Conservation (phyloP, 495 filamentous ascomycete genomes). For the Xanthoparmelia taractica region DNA sequence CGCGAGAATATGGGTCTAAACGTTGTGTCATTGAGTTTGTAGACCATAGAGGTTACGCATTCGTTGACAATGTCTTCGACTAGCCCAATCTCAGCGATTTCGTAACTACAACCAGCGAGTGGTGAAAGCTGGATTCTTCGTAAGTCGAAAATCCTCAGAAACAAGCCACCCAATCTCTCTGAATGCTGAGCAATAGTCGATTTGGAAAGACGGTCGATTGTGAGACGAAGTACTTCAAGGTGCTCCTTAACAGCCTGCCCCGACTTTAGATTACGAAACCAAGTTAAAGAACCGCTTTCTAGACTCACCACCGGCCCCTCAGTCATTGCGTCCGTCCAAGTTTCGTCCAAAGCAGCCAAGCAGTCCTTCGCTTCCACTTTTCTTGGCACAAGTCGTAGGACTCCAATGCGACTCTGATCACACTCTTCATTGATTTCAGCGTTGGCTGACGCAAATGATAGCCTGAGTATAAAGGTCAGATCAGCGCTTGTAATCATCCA, state of each 20-base stretch:
- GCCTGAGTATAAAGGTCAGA: slow-evolving; percentile 57
- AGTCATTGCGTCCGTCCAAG: slow-evolving; percentile 55
- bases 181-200: slow-evolving; percentile 62
- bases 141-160: slow-evolving; percentile 66
- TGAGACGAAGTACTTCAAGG: slow-evolving; percentile 54
- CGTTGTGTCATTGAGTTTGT: slow-evolving; percentile 91
- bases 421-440: slow-evolving; percentile 47
- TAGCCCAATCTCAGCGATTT: slow-evolving; percentile 46
- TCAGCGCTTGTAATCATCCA: slow-evolving; percentile 74
- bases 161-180: slow-evolving; percentile 54
- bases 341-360: slow-evolving; percentile 60
- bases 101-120: slow-evolving; percentile 34
- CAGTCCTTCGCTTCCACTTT: slow-evolving; percentile 62
- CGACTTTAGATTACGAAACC: slow-evolving; percentile 22
- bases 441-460: slow-evolving; percentile 62
- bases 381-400: slow-evolving; percentile 62
- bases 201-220: slow-evolving; percentile 71
- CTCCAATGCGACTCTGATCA: slow-evolving; percentile 56
- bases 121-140: slow-evolving; percentile 46
- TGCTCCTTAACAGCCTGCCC: slow-evolving; percentile 56
- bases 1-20: slow-evolving; percentile 89
- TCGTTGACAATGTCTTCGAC: slow-evolving; percentile 60
- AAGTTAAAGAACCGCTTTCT: neutral
- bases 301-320: slow-evolving; percentile 52
- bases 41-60: slow-evolving; percentile 75